These are phyloP conservation scores for Xerophyta viscosa DNA, from an alignment of 106 monocot species.

Conservation along the genomic window DNA sequence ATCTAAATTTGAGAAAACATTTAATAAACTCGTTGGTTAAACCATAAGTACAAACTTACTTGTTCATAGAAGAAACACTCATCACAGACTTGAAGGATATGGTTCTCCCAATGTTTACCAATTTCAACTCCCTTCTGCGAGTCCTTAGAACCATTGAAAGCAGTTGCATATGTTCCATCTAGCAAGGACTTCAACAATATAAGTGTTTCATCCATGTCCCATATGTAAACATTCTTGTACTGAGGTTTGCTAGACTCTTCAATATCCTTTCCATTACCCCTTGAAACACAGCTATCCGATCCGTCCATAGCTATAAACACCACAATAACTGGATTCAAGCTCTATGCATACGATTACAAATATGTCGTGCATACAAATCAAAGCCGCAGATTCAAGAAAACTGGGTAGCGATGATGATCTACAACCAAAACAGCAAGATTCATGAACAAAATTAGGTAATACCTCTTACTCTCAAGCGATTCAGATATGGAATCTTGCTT, in stretches of 20 bases:
- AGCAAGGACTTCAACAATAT: slow-evolving; percentile 78
- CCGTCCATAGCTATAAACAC: too few species aligned
- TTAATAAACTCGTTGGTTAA: too few species aligned
- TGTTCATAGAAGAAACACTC: slow-evolving; percentile 77
- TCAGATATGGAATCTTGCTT: too few species aligned
- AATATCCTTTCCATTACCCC: slow-evolving; percentile 3
- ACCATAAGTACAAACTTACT: slow-evolving; percentile 36
- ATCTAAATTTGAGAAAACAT: too few species aligned
- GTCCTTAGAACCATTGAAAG: slow-evolving; percentile 67
- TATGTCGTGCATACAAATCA: too few species aligned
- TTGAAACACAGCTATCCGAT: neutral
- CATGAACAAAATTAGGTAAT: too few species aligned
- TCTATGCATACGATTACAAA: too few species aligned
- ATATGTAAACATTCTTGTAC: slow-evolving; percentile 62
- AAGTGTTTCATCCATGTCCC: slow-evolving; percentile 99
- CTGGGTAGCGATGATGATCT: too few species aligned
- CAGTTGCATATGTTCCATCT: slow-evolving; percentile 65
- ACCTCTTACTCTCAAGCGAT: too few species aligned
- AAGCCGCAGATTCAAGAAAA: too few species aligned
- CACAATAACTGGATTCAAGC: too few species aligned
- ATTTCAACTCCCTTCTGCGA: slow-evolving; percentile 51
- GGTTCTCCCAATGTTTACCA: slow-evolving; percentile 74
- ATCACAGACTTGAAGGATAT: slow-evolving; percentile 84
- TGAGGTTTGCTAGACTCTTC: neutral
- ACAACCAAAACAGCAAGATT: too few species aligned